Evolutionary conservation across 257 asterid genomes (phyloP), one percentile per base, ranked within the genome.

Genomic region (Scutellaria baicalensis): DNA sequence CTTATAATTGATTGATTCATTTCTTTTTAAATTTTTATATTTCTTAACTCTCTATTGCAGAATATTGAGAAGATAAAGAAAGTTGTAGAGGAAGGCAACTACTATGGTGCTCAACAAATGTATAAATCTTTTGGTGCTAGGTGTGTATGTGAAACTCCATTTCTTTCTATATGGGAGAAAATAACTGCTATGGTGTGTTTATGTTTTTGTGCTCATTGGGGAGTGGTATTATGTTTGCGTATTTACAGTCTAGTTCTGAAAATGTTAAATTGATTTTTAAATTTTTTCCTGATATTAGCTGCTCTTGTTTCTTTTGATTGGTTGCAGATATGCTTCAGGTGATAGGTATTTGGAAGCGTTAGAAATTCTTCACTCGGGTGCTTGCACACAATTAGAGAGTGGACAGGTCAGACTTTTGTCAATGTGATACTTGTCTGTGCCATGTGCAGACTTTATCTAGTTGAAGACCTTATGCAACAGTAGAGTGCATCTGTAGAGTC

Each of bases 91-190:
- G 93, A 86, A n/a, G 96, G 97, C 61, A 86, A 89, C 86, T 84
- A 75, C 82, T 91, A 94, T 81, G 99, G 97, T 56, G 99, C 99
- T 74, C 99, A 89, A 73, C 99, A 94, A 84, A 87, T 94, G 97
- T 88, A 91, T 54, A 94, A 94, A 75, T 89, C 99, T 67, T 65
- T 83, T 59, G 86, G 97, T 72, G 91, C 93, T 6, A 89, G 99
- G 99, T 93, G 77, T 67, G 40, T 47, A 12, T 17, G 12, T 17
- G 56, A 13, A 60, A 59, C 35, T 68, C 31, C 23, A 18, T 27
- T 42, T 39, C 14, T 59, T 43, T 65, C 48, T 51, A 33, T 18
- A 17, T n/a, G 4, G 76, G 79, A 9, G 88, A 79, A n/a, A 86
- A 77, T 49, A 74, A 80, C 78, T 78, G 59, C 77, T 86, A 86